These are phyloP conservation scores for Plasmodium coatneyi DNA, from an alignment of 169 alveolate genomes.

Conservation along the genomic window DNA sequence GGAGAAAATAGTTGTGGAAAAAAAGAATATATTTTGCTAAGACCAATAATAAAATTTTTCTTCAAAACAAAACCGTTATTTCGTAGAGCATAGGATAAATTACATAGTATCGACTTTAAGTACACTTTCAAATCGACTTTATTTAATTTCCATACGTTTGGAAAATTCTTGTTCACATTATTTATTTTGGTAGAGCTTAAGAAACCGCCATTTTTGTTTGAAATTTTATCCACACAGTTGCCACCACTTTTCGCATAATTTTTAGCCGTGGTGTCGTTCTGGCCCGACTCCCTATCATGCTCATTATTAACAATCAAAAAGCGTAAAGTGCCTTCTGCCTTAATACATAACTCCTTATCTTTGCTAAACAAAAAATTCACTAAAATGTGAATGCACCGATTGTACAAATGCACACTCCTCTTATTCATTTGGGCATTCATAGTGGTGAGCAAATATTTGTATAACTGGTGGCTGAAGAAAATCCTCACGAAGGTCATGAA, in stretches of 20 bases:
- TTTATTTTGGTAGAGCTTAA: neutral
- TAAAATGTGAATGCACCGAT: conserved; percentile 51
- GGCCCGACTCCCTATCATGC: conserved; percentile 7
- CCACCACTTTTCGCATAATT: neutral
- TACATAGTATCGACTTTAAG: conserved; percentile 30
- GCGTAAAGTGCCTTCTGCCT: conserved; percentile 22
- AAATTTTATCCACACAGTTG: neutral
- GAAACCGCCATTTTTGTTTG: neutral
- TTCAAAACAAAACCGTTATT: conserved; percentile 26
- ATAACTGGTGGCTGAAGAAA: conserved; percentile 28
- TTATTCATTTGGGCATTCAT: conserved; percentile 4
- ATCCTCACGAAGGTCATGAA: conserved; percentile 38
- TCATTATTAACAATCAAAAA: conserved; percentile 29
- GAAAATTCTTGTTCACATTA: conserved; percentile 6
- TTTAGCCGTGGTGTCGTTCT: neutral
- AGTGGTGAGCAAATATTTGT: conserved; percentile 8
- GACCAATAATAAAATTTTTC: conserved; percentile 47
- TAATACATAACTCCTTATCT: conserved; percentile 8
- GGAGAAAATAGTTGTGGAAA: conserved; percentile 49
- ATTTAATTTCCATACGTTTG: conserved; percentile 31
- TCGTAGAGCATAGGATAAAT: conserved; percentile 46
- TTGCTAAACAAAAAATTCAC: conserved; percentile 52
- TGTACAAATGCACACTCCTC: conserved; percentile 10
- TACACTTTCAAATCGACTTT: conserved; percentile 40
- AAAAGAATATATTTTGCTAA: conserved; percentile 59